phyloP scores from a whole-genome alignment of 352 stramenopile genomes.

The Pythium sp. region DNA sequence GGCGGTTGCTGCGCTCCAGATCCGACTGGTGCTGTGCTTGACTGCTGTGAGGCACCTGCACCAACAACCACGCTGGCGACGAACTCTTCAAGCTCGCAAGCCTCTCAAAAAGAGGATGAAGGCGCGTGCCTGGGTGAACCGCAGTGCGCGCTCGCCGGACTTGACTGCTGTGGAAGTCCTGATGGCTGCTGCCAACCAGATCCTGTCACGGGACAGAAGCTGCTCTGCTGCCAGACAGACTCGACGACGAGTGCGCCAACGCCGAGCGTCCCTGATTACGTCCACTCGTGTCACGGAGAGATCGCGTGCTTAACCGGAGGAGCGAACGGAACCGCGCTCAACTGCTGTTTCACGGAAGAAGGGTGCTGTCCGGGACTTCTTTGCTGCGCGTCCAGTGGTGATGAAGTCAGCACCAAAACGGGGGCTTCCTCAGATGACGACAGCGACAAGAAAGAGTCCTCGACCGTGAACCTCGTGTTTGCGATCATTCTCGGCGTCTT shows the following conservation, averaged over 20 bases:
- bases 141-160: conserved; percentile 14
- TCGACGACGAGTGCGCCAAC: conserved; percentile 4
- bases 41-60: conserved; percentile 24
- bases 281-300: conserved; percentile 18
- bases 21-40: conserved; percentile 23
- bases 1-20: conserved; percentile 39
- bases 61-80: background rate
- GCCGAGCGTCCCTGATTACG: conserved; percentile 6
- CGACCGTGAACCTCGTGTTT: conserved; percentile 35
- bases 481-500: conserved; percentile 35
- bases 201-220: conserved; percentile 16
- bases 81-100: background rate
- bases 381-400: conserved; percentile 14
- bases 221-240: conserved; percentile 22
- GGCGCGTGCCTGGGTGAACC: conserved; percentile 8
- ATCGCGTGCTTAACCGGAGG: conserved; percentile 24
- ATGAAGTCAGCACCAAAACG: conserved; percentile 1
- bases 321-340: conserved; percentile 19
- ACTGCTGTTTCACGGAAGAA: conserved; percentile 28
- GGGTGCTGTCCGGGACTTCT: conserved; percentile 24
- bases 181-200: conserved; percentile 30
- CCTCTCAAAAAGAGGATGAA: background rate
- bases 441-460: conserved; percentile 9
- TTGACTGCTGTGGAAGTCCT: conserved; percentile 23
- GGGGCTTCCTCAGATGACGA: conserved; percentile 4